phyloP scores from a whole-genome alignment of 345 rosid species.

The Geranium rotundifolium region DNA sequence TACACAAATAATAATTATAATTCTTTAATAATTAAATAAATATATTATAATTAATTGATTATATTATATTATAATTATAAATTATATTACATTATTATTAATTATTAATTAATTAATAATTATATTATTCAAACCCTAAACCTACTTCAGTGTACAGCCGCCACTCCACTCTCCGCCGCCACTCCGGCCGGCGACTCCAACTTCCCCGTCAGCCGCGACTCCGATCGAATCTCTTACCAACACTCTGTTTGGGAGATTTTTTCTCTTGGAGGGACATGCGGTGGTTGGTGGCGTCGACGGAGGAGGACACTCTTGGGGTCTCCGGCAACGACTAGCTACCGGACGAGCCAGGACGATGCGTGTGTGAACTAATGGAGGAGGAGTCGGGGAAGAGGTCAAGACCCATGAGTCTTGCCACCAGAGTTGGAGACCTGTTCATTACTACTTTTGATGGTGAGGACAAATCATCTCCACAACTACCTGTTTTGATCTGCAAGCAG shows the following conservation, averaged over 20 bases:
- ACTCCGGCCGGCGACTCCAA: too few relatives aligned
- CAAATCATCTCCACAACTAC: conserved; percentile 17
- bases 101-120: too few relatives aligned
- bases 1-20: too few relatives aligned
- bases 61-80: too few relatives aligned
- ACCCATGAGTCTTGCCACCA: conserved; percentile 95
- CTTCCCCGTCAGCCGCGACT: too few relatives aligned
- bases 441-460: conserved; percentile 34
- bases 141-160: too few relatives aligned
- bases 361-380: conserved; percentile 10
- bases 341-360: conserved; percentile 14
- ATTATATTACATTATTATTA: too few relatives aligned
- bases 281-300: conserved; percentile 31
- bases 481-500: conserved; percentile 48
- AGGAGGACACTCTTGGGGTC: conserved; percentile 71
- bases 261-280: conserved; percentile 68
- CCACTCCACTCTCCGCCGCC: too few relatives aligned
- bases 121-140: too few relatives aligned
- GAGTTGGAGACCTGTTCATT: conserved; percentile 53
- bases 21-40: too few relatives aligned
- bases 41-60: too few relatives aligned
- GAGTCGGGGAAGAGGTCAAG: conserved; percentile 75
- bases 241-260: conserved; percentile 58
- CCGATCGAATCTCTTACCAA: conserved; percentile 41
- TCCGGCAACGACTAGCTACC: conserved; percentile 62